Conservation (phyloP, 2,329 filamentous ascomycete genomes). For the Talaromyces sp. region DNA sequence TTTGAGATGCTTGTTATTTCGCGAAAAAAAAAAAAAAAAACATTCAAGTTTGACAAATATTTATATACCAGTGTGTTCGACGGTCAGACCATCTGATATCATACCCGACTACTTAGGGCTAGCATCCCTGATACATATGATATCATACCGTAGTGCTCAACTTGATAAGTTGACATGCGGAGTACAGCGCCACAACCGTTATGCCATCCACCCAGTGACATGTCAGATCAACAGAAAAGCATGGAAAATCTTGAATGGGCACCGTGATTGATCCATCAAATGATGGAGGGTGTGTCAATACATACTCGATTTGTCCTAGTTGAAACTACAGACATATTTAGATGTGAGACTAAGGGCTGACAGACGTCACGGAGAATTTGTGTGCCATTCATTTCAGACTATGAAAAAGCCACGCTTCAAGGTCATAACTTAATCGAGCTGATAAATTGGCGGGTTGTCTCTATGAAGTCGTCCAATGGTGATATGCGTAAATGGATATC, state of each 20-base stretch:
- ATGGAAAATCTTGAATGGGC: neutral
- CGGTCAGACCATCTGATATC: conserved; percentile 7
- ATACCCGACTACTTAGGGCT: conserved; percentile 1
- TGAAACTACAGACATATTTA: neutral
- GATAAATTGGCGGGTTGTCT: neutral
- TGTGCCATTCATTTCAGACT: neutral
- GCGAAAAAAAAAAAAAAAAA: neutral
- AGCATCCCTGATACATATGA: neutral
- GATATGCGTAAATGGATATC: neutral
- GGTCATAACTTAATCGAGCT: neutral
- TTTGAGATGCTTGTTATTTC: neutral
- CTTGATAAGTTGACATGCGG: neutral
- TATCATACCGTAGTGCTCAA: neutral
- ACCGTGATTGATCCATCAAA: neutral
- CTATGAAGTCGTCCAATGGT: neutral
- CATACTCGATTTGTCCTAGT: neutral
- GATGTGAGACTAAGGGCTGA: neutral
- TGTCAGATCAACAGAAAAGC: neutral
- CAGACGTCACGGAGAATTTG: conserved; percentile 3
- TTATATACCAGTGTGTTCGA: neutral
- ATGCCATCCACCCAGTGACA: neutral
- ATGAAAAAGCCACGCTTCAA: neutral
- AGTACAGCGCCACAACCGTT: neutral
- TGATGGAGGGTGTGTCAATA: neutral
- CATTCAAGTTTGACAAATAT: neutral